These are phyloP conservation scores for Chrysanthemum makinoi DNA, from an alignment of 129 eudicot genomes.

Conservation along the genomic window DNA sequence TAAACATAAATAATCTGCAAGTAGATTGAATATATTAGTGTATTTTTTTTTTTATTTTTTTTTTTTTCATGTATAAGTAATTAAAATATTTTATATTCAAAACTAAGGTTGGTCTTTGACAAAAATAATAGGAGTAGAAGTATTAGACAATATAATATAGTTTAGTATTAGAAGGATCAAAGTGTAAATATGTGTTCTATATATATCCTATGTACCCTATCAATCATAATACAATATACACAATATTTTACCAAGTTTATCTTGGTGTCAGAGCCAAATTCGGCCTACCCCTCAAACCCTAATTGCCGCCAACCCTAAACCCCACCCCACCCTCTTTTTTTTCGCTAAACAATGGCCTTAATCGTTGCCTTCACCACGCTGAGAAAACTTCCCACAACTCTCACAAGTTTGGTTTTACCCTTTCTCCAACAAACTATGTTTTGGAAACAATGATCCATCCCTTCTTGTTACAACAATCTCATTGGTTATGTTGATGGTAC, in stretches of 20 bases:
- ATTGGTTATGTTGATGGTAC: background rate
- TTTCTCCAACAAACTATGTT: background rate
- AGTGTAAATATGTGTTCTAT: too few relatives aligned
- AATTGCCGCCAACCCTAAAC: slow-evolving; percentile 6
- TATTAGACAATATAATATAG: too few relatives aligned
- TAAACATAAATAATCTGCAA: too few relatives aligned
- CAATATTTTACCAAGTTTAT: background rate
- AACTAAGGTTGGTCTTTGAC: too few relatives aligned
- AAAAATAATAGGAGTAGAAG: too few relatives aligned
- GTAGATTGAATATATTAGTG: too few relatives aligned
- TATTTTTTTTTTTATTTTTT: too few relatives aligned
- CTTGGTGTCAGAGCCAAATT: slow-evolving; percentile 7
- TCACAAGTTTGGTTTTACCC: slow-evolving; percentile 2
- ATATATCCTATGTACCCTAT: too few relatives aligned
- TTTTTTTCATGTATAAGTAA: too few relatives aligned
- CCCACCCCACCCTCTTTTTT: background rate
- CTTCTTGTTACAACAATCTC: background rate
- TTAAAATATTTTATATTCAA: too few relatives aligned
- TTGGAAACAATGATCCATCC: background rate
- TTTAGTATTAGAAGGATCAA: too few relatives aligned
- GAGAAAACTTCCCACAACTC: background rate
- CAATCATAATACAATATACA: too few relatives aligned
- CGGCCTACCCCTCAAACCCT: background rate
- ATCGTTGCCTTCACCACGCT: background rate
- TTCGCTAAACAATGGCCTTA: background rate